Base-by-base conservation (phyloP, 2,329 filamentous ascomycete genomes). In the Didymosphaeria variabile region DNA sequence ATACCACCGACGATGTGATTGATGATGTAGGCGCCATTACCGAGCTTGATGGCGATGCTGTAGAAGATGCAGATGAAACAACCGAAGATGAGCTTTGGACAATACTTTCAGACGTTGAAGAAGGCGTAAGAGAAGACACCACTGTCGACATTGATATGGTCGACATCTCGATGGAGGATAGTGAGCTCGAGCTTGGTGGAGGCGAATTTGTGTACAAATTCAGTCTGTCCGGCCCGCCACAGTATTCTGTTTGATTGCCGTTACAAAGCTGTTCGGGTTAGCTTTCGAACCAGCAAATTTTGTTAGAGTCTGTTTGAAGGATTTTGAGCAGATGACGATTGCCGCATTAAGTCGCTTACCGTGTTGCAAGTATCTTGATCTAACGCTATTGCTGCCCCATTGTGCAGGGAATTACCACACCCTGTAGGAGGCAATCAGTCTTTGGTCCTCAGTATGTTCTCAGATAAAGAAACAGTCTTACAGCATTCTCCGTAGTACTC, bases 351-450 rank as follows among this genome's bases (percentile, higher is more conserved):
- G 42, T 13, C 19, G 21, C 55, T 32, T 57, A 83, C 81, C 5
- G 74, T 70, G 29, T 87, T 83, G 50, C 68, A 67, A 32, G 36
- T 51, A 3, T 49, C 32, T 6, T 40, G 44, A 57, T 55, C 58
- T 38, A 55, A 38, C 13, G 61, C 52, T 8, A 21, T 5, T 17
- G 26, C 52, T 36, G 42, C 58, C 2, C 74, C 75, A 34, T 50
- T 54, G 32, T 60, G 62, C 23, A 69, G 58, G 3, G 49, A 23
- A 50, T 66, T 68, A 36, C 63, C 66, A 42, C 68, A 71, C 51
- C 60, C 67, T 67, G 29, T 26, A 58, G 23, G n/a, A 58, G 23
- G n/a, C 57, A 21, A 34, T 45, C 38, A 44, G 26, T 31, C 36
- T n/a, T 19, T 40, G 7, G 36, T 15, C 13, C 36, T 40, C 12